Conservation (phyloP, 768 basidiomycete species). For the Naematelia encephala region DNA sequence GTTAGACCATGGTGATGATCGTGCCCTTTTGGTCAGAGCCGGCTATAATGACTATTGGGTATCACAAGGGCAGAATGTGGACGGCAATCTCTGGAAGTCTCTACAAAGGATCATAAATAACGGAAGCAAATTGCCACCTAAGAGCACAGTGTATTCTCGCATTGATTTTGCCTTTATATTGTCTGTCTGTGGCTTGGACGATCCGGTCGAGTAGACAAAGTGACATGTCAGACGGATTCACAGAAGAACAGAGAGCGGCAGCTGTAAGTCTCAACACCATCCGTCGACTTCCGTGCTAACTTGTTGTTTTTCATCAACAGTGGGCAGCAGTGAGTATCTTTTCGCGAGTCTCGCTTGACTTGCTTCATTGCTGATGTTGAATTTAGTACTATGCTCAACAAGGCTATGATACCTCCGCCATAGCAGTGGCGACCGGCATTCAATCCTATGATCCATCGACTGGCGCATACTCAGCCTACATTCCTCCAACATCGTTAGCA, state of each 20-base stretch:
- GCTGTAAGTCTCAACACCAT: too few relatives aligned
- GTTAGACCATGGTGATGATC: background rate
- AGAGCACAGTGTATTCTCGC: background rate
- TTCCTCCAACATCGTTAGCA: slow-evolving; percentile 5
- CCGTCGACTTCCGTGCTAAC: too few relatives aligned
- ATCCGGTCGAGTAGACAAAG: too few relatives aligned
- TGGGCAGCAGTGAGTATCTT: slow-evolving; percentile 46
- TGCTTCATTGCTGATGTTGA: too few relatives aligned
- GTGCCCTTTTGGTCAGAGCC: too few relatives aligned
- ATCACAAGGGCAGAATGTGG: too few relatives aligned
- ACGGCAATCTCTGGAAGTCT: too few relatives aligned
- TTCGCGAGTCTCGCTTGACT: background rate
- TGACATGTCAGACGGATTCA: background rate
- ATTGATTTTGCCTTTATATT: background rate
- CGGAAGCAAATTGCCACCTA: background rate
- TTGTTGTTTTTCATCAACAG: slow-evolving; percentile 14
- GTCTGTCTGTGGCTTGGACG: too few relatives aligned
- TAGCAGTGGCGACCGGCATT: slow-evolving; percentile 20
- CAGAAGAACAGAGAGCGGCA: slow-evolving; percentile 40
- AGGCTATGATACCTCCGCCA: slow-evolving; percentile 38
- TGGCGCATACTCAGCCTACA: slow-evolving; percentile 8
- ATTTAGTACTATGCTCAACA: slow-evolving; percentile 48
- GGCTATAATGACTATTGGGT: too few relatives aligned
- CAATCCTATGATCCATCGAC: slow-evolving; percentile 12
- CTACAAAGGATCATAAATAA: too few relatives aligned